A percentile compares a stretch with the other conserved stretches of the same genome.
Conservation (phyloP, 805 yeast genomes). For the Lipomyces spencermartinsiae region DNA sequence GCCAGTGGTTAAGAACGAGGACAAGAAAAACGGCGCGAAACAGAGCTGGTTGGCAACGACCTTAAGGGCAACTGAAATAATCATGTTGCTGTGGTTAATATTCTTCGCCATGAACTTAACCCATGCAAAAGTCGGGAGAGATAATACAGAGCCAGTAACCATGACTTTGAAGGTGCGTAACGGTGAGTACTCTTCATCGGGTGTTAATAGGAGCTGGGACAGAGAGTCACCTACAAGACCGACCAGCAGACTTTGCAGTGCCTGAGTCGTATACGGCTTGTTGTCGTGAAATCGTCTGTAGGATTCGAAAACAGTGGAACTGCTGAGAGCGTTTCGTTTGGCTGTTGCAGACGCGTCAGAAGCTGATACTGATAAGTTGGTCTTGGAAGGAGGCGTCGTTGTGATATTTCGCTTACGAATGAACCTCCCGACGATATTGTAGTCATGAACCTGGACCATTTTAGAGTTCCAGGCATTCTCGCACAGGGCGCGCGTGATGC, state of each 20-base stretch:
- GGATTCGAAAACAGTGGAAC: constrained; percentile 7
- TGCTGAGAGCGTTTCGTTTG: background rate
- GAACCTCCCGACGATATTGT: background rate
- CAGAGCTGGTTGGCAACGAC: constrained; percentile 28
- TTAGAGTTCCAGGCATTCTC: background rate
- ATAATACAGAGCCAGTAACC: constrained; percentile 28
- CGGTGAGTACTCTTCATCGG: constrained; percentile 23
- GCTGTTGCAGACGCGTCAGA: background rate
- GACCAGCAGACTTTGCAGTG: constrained; percentile 28
- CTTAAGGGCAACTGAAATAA: constrained; percentile 28
- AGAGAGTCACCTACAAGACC: constrained; percentile 26
- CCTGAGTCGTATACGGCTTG: constrained; percentile 33
- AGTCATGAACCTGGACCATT: background rate
- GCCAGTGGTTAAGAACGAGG: constrained; percentile 32
- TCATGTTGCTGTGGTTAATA: constrained; percentile 29
- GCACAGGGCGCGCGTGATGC: background rate
- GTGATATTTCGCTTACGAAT: background rate
- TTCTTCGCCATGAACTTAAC: constrained; percentile 28
- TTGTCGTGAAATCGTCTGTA: constrained; percentile 32
- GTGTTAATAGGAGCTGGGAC: constrained; percentile 25
- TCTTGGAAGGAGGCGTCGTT: constrained; percentile 5
- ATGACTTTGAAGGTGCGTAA: constrained; percentile 32
- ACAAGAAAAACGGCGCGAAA: constrained; percentile 35
- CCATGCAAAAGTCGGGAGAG: constrained; percentile 34
- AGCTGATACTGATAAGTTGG: background rate